Conservation (phyloP, 2,329 filamentous ascomycete species). For the Alternaria postmessia region DNA sequence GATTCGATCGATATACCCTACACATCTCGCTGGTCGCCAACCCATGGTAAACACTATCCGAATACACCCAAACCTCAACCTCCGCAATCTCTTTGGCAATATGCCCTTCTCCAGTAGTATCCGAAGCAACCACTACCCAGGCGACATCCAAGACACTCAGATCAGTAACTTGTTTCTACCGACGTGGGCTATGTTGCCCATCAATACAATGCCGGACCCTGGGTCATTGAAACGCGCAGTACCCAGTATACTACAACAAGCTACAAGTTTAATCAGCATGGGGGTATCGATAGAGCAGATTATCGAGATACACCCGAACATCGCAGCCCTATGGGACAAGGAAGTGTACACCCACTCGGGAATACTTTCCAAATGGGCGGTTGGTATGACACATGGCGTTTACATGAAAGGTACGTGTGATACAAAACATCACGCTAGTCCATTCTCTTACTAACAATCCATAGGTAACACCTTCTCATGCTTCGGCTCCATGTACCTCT, state of each 20-base stretch:
- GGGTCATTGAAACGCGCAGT: constrained; percentile 26
- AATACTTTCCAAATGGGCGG: constrained; percentile 32
- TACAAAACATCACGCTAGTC: background rate
- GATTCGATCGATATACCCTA: constrained; percentile 26
- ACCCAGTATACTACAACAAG: constrained; percentile 20
- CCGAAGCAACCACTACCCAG: constrained; percentile 17
- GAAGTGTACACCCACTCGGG: constrained; percentile 26
- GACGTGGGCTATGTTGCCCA: constrained; percentile 37
- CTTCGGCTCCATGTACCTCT: constrained; percentile 33
- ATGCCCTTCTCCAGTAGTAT: constrained; percentile 25
- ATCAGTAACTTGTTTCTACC: constrained; percentile 30
- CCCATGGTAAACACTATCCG: constrained; percentile 29
- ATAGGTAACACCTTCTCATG: constrained; percentile 35
- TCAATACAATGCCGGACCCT: constrained; percentile 30
- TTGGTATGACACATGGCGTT: constrained; percentile 31
- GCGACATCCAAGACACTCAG: constrained; percentile 19
- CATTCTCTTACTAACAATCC: background rate
- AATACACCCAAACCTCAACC: constrained; percentile 33
- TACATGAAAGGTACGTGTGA: constrained; percentile 25
- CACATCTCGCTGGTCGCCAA: constrained; percentile 30
- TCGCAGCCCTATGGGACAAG: constrained; percentile 33
- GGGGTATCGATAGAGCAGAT: constrained; percentile 20
- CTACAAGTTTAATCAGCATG: constrained; percentile 19
- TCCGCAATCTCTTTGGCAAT: constrained; percentile 29
- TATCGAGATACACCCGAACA: constrained; percentile 32